Base-by-base conservation (phyloP, 1,284 basidiomycete genomes). In the Stereum hirsutum region DNA sequence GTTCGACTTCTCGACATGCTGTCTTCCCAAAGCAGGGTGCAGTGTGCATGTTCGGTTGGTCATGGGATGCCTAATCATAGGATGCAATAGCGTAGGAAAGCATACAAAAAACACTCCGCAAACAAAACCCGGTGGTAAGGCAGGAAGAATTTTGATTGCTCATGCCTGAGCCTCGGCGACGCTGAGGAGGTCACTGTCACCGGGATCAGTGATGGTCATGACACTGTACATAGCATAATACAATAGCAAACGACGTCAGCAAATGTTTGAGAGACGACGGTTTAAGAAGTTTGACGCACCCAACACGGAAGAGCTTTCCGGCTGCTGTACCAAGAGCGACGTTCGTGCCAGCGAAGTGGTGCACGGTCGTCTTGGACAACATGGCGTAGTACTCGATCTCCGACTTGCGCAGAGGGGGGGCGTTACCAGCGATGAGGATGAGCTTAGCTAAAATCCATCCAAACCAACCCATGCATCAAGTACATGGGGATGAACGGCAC, bases 331-430 rank as follows among this genome's bases (percentile, higher is more conserved):
- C 96, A 54, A 99, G 86, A 48, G 95, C 90, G 59, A 94, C 92
- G 67, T 99, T 99, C 55, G 92, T 92, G 57, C 95, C 95, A 57
- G 86, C 75, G 63, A 92, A 97, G 76, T 97, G 94, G 74, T 97
- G 94, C 42, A 97, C 93, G 50, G 84, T 81, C 48, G 94, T 97
- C 78, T 97, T 97, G 52, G 89, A 93, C 58, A 99, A 78, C 95
- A 99, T 99, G 72, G 96, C 96, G 68, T 99, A 99, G 79, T 99
- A 99, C 78, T 99, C 96, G 52, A 99, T 78, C 79, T 99, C 96
- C 47, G 94, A 97, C 70, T 97, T 97, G 70, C 96, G 90, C 54
- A 99, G 81, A 52, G 96, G 96, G 47, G 95, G 96, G 72, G 93
- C 97, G 78, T 99, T 99, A 58, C 92, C 94, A 60, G 95, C 93